Conservation (phyloP, 2,329 filamentous ascomycete species). For the Cladosporium sphaerospermum region DNA sequence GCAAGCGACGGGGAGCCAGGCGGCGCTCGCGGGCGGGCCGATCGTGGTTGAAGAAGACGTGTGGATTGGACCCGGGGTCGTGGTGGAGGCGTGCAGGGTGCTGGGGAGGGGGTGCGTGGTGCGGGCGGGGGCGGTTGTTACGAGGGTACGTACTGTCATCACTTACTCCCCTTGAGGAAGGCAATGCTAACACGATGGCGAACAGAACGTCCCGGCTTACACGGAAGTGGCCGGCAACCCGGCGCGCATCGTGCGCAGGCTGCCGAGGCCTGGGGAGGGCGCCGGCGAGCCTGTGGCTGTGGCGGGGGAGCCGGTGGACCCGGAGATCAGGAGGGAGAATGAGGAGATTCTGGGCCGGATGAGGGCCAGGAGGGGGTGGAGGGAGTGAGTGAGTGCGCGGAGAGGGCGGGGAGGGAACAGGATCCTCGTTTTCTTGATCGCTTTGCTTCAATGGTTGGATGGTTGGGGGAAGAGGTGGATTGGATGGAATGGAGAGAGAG, state of each 20-base stretch:
- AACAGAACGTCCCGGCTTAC: slow-evolving; percentile 41
- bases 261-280: slow-evolving; percentile 12
- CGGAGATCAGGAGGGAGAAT: background rate
- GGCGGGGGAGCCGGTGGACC: background rate
- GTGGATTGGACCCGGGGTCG: slow-evolving; percentile 57
- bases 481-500: too few species aligned
- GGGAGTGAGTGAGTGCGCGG: background rate
- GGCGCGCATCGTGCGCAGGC: slow-evolving; percentile 41
- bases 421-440: too few species aligned
- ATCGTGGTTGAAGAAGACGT: slow-evolving; percentile 72
- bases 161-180: slow-evolving; percentile 15
- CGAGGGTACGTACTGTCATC: slow-evolving; percentile 37
- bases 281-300: background rate
- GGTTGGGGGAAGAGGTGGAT: too few species aligned
- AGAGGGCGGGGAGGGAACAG: too few species aligned
- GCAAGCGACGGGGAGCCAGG: slow-evolving; percentile 65
- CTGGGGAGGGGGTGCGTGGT: slow-evolving; percentile 50
- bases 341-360: background rate
- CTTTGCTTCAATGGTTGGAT: too few species aligned
- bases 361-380: background rate
- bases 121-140: slow-evolving; percentile 50
- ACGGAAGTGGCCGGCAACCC: slow-evolving; percentile 45
- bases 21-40: slow-evolving; percentile 61
- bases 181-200: background rate
- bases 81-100: slow-evolving; percentile 52